These are phyloP conservation scores for Diaporthe sp. DNA, from an alignment of 2,329 filamentous ascomycete genomes.

Conservation along the genomic window DNA sequence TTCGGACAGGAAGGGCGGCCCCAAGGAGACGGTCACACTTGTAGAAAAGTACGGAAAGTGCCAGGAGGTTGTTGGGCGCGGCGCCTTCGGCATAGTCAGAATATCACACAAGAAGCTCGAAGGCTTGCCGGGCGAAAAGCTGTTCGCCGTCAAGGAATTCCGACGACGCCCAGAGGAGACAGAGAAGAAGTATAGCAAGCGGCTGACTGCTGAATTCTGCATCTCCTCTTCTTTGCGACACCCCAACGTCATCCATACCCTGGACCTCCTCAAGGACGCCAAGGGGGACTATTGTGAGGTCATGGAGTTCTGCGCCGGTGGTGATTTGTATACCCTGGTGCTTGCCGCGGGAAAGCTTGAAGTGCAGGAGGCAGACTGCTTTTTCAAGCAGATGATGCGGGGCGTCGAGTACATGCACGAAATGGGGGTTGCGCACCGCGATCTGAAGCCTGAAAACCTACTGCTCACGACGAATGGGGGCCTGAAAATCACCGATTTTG, in stretches of 20 bases:
- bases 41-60: constrained; percentile 99
- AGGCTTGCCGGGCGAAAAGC: constrained; percentile 84
- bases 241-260: constrained; percentile 97
- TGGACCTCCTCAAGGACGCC: constrained; percentile 93
- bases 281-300: constrained; percentile 99
- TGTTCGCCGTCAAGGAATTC: constrained; percentile 99
- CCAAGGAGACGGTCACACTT: constrained; percentile 81
- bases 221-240: constrained; percentile 97
- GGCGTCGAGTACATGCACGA: constrained; percentile 99
- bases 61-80: constrained; percentile 95
- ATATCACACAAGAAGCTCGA: constrained; percentile 97
- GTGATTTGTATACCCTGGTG: constrained; percentile 94
- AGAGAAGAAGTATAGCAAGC: constrained; percentile 97
- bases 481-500: constrained; percentile 98
- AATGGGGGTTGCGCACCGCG: constrained; percentile 98
- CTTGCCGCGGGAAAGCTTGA: constrained; percentile 92
- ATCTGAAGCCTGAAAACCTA: constrained; percentile 96
- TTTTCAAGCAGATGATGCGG: constrained; percentile 99
- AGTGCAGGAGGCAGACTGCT: constrained; percentile 94
- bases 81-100: constrained; percentile 96
- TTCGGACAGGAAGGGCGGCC: constrained; percentile 81
- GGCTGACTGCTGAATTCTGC: constrained; percentile 96
- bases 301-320: constrained; percentile 98
- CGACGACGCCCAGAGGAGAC: constrained; percentile 94
- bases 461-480: constrained; percentile 92